A percentile compares a stretch with the other conserved stretches of the same genome.
phyloP scores from a whole-genome alignment of 2,329 filamentous ascomycete species.

The Colletotrichum sp. region DNA sequence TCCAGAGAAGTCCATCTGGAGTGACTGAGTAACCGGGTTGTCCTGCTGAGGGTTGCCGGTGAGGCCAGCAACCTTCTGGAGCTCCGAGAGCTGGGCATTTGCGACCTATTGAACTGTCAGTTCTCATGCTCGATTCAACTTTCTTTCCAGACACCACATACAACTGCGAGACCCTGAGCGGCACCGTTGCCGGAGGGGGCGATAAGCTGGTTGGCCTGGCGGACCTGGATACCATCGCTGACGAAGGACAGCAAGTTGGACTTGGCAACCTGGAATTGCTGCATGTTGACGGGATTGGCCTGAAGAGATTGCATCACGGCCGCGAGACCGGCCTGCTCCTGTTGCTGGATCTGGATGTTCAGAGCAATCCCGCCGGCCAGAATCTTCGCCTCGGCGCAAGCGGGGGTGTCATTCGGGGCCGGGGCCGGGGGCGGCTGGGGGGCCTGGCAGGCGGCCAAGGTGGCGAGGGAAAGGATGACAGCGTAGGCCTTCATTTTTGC shows the following conservation, averaged over 20 bases:
- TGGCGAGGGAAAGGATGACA: constrained; percentile 5
- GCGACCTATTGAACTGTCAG: not conserved
- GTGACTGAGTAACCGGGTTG: constrained; percentile 4
- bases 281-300: constrained; percentile 12
- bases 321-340: constrained; percentile 7
- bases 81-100: constrained; percentile 14
- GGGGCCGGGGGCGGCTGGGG: not conserved
- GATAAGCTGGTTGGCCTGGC: constrained; percentile 19
- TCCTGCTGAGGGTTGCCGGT: constrained; percentile 16
- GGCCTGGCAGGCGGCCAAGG: not conserved
- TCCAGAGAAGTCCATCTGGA: constrained; percentile 14
- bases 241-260: constrained; percentile 19
- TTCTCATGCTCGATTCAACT: rapidly evolving
- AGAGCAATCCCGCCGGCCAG: constrained; percentile 15
- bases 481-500: constrained; percentile 15
- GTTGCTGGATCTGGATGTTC: constrained; percentile 19
- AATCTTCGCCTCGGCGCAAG: constrained; percentile 19
- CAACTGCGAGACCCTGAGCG: constrained; percentile 7
- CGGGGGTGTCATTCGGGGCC: constrained; percentile 1
- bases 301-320: constrained; percentile 9
- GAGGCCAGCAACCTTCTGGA: constrained; percentile 12
- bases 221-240: constrained; percentile 17
- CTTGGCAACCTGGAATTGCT: constrained; percentile 21
- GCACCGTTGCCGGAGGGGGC: constrained; percentile 12
- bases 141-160: not conserved